phyloP scores from a whole-genome alignment of 73 alveolate genomes.

The Effrenium voratum region DNA sequence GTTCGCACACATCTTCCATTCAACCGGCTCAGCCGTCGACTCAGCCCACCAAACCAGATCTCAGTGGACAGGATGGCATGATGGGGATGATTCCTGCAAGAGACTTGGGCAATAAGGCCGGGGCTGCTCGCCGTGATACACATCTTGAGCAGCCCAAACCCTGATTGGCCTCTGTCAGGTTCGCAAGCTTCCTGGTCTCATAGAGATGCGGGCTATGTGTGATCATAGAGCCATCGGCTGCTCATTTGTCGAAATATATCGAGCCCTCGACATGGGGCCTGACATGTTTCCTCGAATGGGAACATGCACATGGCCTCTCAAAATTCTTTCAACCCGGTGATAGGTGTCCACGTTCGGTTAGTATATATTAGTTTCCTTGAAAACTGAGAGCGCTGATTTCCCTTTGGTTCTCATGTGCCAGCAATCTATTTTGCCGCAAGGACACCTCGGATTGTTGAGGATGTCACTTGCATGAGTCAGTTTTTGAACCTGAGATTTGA shows the following conservation, averaged over 20 bases:
- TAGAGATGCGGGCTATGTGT: neutral
- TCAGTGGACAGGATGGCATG: constrained; percentile 44
- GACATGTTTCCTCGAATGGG: neutral
- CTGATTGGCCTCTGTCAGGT: neutral
- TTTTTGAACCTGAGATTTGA: too few relatives aligned
- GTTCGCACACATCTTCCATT: too few relatives aligned
- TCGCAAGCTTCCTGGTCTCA: neutral
- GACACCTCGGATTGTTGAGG: too few relatives aligned
- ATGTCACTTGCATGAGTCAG: too few relatives aligned
- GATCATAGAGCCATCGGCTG: neutral
- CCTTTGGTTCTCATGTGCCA: too few relatives aligned
- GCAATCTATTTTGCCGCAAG: too few relatives aligned
- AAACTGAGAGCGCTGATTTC: too few relatives aligned
- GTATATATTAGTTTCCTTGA: too few relatives aligned
- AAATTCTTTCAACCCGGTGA: too few relatives aligned
- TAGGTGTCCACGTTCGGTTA: too few relatives aligned
- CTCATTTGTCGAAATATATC: neutral
- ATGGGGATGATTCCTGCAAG: constrained; percentile 50
- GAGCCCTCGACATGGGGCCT: neutral
- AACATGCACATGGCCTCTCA: neutral
- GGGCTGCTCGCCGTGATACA: neutral
- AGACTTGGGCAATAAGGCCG: constrained; percentile 66
- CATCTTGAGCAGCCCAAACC: neutral
- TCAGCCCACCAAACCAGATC: too few relatives aligned
- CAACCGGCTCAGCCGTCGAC: too few relatives aligned